Evolutionary conservation across 768 basidiomycete species (phyloP).

Genomic region (Punctularia strigosozonata): DNA sequence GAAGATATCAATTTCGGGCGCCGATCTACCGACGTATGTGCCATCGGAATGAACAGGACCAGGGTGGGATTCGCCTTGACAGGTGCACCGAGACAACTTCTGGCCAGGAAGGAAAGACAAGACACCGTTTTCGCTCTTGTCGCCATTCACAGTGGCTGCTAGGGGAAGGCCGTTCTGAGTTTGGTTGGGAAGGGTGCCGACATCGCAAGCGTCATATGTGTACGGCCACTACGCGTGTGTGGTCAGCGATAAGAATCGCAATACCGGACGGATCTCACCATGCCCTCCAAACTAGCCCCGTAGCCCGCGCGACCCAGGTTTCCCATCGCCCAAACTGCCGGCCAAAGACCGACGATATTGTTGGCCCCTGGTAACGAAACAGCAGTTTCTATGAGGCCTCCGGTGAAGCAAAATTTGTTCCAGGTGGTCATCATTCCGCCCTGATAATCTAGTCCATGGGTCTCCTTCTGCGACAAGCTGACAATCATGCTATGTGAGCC

Average conservation of each 20-base stretch:
- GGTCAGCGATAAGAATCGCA: not conserved
- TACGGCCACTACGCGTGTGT: constrained; percentile 13
- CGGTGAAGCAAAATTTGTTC: constrained; percentile 77
- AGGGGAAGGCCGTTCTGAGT: constrained; percentile 56
- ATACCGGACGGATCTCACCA: constrained; percentile 2
- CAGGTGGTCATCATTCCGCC: constrained; percentile 17
- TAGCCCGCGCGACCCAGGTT: constrained; percentile 24
- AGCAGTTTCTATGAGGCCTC: constrained; percentile 47
- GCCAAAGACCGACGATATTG: constrained; percentile 20
- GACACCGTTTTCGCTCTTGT: too few species aligned
- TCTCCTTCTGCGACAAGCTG: constrained; percentile 2
- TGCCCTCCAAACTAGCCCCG: constrained; percentile 27
- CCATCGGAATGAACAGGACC: constrained; percentile 43
- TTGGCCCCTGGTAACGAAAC: not conserved
- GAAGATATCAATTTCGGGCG: constrained; percentile 64
- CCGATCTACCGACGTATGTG: constrained; percentile 46
- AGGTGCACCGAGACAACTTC: constrained; percentile 36
- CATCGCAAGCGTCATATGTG: constrained; percentile 26
- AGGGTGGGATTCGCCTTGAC: constrained; percentile 35
- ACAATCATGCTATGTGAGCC: constrained; percentile 21
- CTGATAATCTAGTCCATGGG: constrained; percentile 13
- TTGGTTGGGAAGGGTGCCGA: constrained; percentile 47
- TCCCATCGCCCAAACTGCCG: constrained; percentile 34
- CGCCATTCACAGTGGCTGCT: constrained; percentile 50
- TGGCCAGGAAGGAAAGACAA: too few species aligned